These are phyloP conservation scores for Malus hybrid DNA, from an alignment of 331 rosid genomes.

Conservation along the genomic window DNA sequence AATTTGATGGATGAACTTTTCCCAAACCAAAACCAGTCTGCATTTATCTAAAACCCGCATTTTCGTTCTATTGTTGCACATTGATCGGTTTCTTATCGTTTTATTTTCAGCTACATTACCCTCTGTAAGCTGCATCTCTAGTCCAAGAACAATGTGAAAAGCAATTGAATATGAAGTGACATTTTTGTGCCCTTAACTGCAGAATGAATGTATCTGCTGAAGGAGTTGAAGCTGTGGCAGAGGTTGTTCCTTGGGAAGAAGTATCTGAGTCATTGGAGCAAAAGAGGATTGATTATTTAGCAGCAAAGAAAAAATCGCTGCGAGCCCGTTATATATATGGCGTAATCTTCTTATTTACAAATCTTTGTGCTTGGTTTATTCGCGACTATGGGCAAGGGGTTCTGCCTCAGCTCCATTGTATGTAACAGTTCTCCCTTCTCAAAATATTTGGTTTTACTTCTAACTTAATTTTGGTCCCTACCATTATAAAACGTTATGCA, in stretches of 20 bases:
- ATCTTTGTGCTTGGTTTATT: conserved; percentile 78
- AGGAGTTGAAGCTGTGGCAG: conserved; percentile 23
- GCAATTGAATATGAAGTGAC: background rate
- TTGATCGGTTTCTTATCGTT: background rate
- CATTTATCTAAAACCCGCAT: background rate
- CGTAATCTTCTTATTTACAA: conserved; percentile 51
- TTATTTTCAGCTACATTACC: background rate
- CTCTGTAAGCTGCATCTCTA: background rate
- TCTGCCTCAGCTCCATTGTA: conserved; percentile 55
- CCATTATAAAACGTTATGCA: no score
- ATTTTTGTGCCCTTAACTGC: conserved; percentile 10
- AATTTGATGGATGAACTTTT: background rate
- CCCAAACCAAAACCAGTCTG: background rate
- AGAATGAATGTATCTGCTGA: conserved; percentile 46
- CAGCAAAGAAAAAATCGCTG: conserved; percentile 43
- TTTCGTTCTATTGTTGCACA: background rate
- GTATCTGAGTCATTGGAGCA: conserved; percentile 21
- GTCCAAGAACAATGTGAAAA: background rate
- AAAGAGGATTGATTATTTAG: conserved; percentile 27
- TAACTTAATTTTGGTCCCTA: no score
- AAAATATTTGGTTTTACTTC: background rate
- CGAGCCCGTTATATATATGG: conserved; percentile 61
- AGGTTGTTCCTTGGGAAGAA: conserved; percentile 25
- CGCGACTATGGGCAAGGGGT: conserved; percentile 74
- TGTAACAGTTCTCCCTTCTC: conserved; percentile 13